Base-by-base conservation (phyloP, 768 basidiomycete genomes). In the Mycena kentingensis region DNA sequence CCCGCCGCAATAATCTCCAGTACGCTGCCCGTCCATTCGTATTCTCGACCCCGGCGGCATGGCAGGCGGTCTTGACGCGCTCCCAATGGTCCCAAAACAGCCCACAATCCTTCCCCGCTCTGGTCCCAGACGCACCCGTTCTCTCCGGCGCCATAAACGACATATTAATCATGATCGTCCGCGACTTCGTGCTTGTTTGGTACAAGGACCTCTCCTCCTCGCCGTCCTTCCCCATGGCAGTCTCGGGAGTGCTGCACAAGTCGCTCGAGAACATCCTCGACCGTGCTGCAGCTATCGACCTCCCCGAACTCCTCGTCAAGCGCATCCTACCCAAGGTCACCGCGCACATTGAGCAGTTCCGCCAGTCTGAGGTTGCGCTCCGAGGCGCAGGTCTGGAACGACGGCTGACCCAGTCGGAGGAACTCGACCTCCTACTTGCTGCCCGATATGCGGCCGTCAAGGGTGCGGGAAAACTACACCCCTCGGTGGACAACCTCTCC, bases 1-100 rank as follows among this genome's bases (percentile, higher is more conserved):
- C 57, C 1, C 52, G 58, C 11, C 58, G 49, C n/a, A 72, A 75
- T 35, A 69, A 69, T 36, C 72, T 85, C n/a, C 68, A 70, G 10
- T 70, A 73, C 51, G 83, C 86, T 0, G 85, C 90, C 16, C 81
- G 83, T 29, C 90, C 90, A 0, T 77, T 94, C 42, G 80, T 83
- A 3, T 96, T 97, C 74, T 91, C 92, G 4, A 93, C 93, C 3
- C 91, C 93, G 22, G 92, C 94, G 51, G 94, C 93, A 27, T 97
- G 94, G 94, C 90, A 94, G 63, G 93, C 87, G 0, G 88, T 92
- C 41, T 76, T 90, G 45, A 93, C 83, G 38, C 84, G 93, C 27
- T 90, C 90, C n/a, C 84, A 88, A 67, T 96, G 93, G 94, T 90
- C 90, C 3, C 83, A 87, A 59, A 82, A 77, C 51, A 72, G 83